Evolutionary conservation across 768 basidiomycete species (phyloP), one percentile per base, ranked within the genome.

Genomic region (Crepidotus variabilis): DNA sequence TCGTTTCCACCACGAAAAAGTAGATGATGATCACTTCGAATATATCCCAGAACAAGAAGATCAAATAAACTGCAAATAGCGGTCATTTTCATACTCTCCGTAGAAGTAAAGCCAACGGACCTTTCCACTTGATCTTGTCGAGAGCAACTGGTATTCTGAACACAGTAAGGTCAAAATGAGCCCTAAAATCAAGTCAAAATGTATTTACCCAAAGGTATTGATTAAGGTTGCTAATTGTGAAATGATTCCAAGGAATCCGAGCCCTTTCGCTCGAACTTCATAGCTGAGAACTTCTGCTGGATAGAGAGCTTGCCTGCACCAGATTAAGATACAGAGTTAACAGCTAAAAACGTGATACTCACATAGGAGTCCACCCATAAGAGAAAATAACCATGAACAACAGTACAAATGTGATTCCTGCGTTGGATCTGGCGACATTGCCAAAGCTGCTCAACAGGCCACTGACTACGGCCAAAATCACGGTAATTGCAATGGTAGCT

Each of bases 291-390:
- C 78, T 65, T 83, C 81, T 6, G 81, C 75, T 6, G 80, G 79
- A 60, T 82, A 83, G 13, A 82, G 66, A 1, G 77, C 79, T 73
- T 84, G 81, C 71, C 75, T 76, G 46, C 10, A 56, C 50, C 22
- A 20, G 10, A 22, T 21, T 18, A 23, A 2, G 43, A n/a, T 35
- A 36, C 20, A 8, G 7, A 24, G 8, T 5, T 11, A 20, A 43
- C 2, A 6, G 13, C 5, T 9, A 43, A 11, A 14, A 28, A 20
- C 6, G 7, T 9, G 14, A 5, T 2, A 62, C 75, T 56, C 55
- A 77, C 79, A 84, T 79, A 0, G 81, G 77, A 2, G 82, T 84
- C 77, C 77, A 82, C 48, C 81, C 81, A 60, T 80, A 78, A 4
- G 79, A 80, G 64, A 76, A 84, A 32, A 78, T 71, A 8, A 79